Evolutionary conservation across 2,329 filamentous ascomycete species (phyloP), one percentile per base, ranked within the genome.

Genomic region (Nigrospora osmanthi): DNA sequence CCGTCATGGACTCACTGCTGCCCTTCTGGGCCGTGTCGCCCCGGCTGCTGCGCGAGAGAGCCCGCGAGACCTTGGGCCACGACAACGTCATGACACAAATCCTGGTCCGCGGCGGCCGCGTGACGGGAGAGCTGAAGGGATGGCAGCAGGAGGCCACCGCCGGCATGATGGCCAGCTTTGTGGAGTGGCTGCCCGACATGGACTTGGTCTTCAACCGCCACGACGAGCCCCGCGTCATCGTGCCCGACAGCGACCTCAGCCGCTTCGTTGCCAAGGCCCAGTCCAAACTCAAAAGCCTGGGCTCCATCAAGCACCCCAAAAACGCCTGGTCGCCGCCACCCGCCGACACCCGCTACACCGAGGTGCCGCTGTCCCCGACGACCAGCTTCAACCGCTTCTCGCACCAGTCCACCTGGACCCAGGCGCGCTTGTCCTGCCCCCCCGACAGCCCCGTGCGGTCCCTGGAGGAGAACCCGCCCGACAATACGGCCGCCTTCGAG

Each of bases 121-220:
- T 91, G 36, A 78, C 80, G 2, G 76, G 85, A 45, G 86, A 85
- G 31, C 89, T 87, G 0, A 73, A 74, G 13, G 84, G 87, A 41
- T 98, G 93, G 93, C 85, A 94, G 66, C 81, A 82, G 55, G 77
- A 91, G 48, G 88, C 90, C 6, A 89, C 86, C 0, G 67, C 75
- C 28, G 83, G 81, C 32, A 98, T 98, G 93, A 80, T 96, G 68
- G 70, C 78, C 50, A 72, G 78, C 3, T 96, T 96, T 54, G 69
- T 90, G 6, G 68, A 87, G 55, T 83, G 85, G 60, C 71, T 98
- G 43, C 93, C 93, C 1, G 88, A 95, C 61, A 95, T 98, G 90
- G 91, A 98, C 61, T 70, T 98, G 38, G 88, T 85, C 6, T 97
- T 98, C 71, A 98, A 98, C 65, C 78, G 88, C 39, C 89, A 96